Base-by-base conservation (phyloP, 78 protist species). In the Bigelowiella natans region DNA sequence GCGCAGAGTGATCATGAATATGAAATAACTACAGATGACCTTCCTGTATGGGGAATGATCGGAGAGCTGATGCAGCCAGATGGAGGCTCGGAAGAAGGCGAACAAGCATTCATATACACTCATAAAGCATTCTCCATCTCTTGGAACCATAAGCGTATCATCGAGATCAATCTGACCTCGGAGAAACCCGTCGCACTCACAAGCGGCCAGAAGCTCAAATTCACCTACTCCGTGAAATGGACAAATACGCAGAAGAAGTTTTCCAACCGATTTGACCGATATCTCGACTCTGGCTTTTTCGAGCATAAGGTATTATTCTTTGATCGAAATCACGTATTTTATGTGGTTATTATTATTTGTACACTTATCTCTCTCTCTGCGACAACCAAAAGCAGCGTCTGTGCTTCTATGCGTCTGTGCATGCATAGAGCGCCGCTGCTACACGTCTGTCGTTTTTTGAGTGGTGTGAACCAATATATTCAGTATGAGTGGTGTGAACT, bases 41-140 rank as follows among this genome's bases (percentile, higher is more conserved):
- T 97, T 11, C 98, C 98, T n/a, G 34, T 96, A 36, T 96, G 98
- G 98, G 97, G 94, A 2, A 91, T 92, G 94, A 90, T 95, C 64
- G 96, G 96, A n/a, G 89, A 85, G 83, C 30, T 87, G 31, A n/a
- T 38, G 31, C 1, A 11, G 34, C 0, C 7, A 29, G 82, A 29
- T 39, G 73, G 26, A 38, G n/a, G 34, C 39, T 86, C n/a, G 63
- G 87, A 7, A 64, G 87, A 7, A 73, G 38, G 30, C 18, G 38
- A 36, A 30, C 63, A 88, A 83, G 51, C 88, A 39, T 83, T 34
- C 63, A 26, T 97, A 11, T 97, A 38, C 92, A 93, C 96, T 1
- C 97, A 95, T 90, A 91, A 90, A 92, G 0, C 40, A 11, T 94
- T 96, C 85, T 38, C 88, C 31, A 83, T 97, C 26, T 40, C 89